Evolutionary conservation across 805 yeast genomes (phyloP).

Genomic region (Nakazawaea wickerhamii): DNA sequence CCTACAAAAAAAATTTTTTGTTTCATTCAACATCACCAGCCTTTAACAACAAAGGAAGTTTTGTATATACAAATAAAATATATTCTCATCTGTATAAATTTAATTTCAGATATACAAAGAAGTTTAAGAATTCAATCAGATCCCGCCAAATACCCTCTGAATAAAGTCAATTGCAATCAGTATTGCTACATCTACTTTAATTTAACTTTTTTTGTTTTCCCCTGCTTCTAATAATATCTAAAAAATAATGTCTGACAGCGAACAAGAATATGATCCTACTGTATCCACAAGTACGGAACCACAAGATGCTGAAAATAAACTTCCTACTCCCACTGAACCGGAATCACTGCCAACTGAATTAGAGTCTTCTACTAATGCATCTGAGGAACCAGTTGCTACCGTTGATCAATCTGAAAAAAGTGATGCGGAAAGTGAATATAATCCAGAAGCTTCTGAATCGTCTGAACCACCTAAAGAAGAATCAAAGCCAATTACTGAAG

Average conservation of each 20-base stretch:
- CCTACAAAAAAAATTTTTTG: no score
- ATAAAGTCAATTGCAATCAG: no score
- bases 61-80: no score
- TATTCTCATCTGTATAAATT: no score
- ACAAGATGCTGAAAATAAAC: slow-evolving; percentile 1
- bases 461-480: slow-evolving; percentile 7
- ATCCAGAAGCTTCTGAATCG: slow-evolving; percentile 5
- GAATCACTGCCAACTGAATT: slow-evolving; percentile 2
- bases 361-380: neutral
- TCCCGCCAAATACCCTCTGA: no score
- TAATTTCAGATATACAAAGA: no score
- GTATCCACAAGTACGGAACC: neutral
- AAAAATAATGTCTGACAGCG: slow-evolving; percentile 12
- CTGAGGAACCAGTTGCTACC: slow-evolving; percentile 3
- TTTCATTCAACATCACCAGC: no score
- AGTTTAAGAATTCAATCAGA: no score
- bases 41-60: no score
- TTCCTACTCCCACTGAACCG: neutral
- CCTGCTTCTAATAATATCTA: neutral
- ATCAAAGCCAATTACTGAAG: neutral
- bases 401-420: neutral
- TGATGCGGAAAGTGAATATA: slow-evolving; percentile 10
- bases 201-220: no score
- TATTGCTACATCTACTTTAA: no score
- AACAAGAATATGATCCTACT: slow-evolving; percentile 12